phyloP scores from a whole-genome alignment of 805 yeast species.

The Yamadazyma laniorum region DNA sequence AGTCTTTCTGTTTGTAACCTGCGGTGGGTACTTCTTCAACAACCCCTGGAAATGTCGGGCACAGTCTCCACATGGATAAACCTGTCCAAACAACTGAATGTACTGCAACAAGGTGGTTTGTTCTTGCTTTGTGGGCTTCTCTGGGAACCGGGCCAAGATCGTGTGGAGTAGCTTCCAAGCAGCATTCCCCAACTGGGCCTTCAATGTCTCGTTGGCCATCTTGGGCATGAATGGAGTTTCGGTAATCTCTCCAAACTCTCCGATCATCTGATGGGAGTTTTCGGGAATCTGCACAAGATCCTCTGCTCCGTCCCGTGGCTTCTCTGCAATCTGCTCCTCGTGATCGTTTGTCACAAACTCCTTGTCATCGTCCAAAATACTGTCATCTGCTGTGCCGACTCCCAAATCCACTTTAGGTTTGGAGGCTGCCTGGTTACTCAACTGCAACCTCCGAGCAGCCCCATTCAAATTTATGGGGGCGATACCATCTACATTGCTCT shows the following conservation, averaged over 20 bases:
- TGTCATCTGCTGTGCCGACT: slow-evolving; percentile 6
- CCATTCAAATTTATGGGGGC: slow-evolving; percentile 22
- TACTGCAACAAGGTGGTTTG: slow-evolving; percentile 60
- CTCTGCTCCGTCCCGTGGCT: not conserved
- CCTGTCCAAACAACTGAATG: slow-evolving; percentile 77
- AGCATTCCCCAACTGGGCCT: slow-evolving; percentile 85
- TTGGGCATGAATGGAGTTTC: slow-evolving; percentile 80
- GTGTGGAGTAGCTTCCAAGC: slow-evolving; percentile 93
- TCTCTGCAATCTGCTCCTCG: not conserved
- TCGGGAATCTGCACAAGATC: not conserved
- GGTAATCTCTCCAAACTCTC: slow-evolving; percentile 19
- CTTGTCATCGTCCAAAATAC: slow-evolving; percentile 9
- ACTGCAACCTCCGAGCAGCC: not conserved
- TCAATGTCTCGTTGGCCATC: slow-evolving; percentile 81
- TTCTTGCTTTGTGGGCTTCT: slow-evolving; percentile 64
- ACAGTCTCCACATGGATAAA: slow-evolving; percentile 97
- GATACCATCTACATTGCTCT: slow-evolving; percentile 18
- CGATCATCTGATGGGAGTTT: not conserved
- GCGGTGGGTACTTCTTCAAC: slow-evolving; percentile 78
- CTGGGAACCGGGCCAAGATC: slow-evolving; percentile 88
- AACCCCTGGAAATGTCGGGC: slow-evolving; percentile 84
- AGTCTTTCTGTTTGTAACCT: slow-evolving; percentile 64
- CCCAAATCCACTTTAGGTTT: not conserved
- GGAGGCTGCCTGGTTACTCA: slow-evolving; percentile 3
- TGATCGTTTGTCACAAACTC: slow-evolving; percentile 5